Evolutionary conservation across 345 rosid genomes (phyloP), one percentile per base, ranked within the genome.

Genomic region (Rhodomyrtus tomentosa): DNA sequence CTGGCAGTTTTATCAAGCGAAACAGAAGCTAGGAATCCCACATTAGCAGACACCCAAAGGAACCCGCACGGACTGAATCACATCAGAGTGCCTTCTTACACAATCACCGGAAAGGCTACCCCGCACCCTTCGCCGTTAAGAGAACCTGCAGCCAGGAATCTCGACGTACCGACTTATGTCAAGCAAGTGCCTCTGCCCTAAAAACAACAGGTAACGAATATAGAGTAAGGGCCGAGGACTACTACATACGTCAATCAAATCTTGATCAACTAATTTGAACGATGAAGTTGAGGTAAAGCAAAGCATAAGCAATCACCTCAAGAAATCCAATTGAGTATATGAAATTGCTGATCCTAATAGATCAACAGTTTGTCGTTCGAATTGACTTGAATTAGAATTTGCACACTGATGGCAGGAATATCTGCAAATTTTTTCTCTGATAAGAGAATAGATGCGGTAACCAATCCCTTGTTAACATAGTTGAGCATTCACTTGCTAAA

Each of bases 171-270:
- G 36, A 95, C 89, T 98, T 98, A 94, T 62, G 92, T 84, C 90
- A 95, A 84, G 88, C 94, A 92, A 83, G 94, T 87, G 76, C 93
- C 98, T 82, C 95, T 96, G 12, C 89, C 98, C 98, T 93, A 92
- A 82, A 62, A n/a, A 38, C 38, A 6, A 53, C 2, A 56, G n/a
- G 56, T 20, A 3, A 8, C 10, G 2, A 53, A 21, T 20, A 53
- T 21, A 20, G 55, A 53, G 55, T 53, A 51, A 9, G 56, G 25
- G 56, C 56, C 56, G 4, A 54, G 56, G 56, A 54, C n/a, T 12
- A 54, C 56, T n/a, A n/a, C n/a, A n/a, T 3, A 54, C 22, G 56
- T 8, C 56, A 54, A 54, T 21, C 56, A 9, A 54, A 9, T 54
- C 56, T 22, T 0, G 56, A 21, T 22, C 9, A 20, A 52, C 55